Conservation (phyloP, 306 rosid genomes). For the apple (Malus domestica) region ASM211411v1 NC_041805.1:32163501-32164000, state of each 20-base stretch:
- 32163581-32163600: not conserved
- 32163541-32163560: not conserved
- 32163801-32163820: constrained; percentile 10
- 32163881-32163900: constrained; percentile 49
- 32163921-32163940: constrained; percentile 51
- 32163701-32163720: not conserved
- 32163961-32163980: not conserved
- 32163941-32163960: not conserved
- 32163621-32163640: not conserved
- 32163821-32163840: not conserved
- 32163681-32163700: not conserved
- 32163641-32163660: not conserved
- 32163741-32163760: constrained; percentile 59
- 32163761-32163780: constrained; percentile 61
- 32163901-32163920: constrained; percentile 55
- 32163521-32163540: not conserved
- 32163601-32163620: not conserved
- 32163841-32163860: constrained; percentile 22
- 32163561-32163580: not conserved
- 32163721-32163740: constrained; percentile 80
- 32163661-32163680: not conserved
- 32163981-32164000: not conserved
- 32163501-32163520: not conserved
- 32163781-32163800: constrained; percentile 52
- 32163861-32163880: constrained; percentile 29